Conservation (phyloP, 305 asterid genomes). For the Solanum hybrid region DNA sequence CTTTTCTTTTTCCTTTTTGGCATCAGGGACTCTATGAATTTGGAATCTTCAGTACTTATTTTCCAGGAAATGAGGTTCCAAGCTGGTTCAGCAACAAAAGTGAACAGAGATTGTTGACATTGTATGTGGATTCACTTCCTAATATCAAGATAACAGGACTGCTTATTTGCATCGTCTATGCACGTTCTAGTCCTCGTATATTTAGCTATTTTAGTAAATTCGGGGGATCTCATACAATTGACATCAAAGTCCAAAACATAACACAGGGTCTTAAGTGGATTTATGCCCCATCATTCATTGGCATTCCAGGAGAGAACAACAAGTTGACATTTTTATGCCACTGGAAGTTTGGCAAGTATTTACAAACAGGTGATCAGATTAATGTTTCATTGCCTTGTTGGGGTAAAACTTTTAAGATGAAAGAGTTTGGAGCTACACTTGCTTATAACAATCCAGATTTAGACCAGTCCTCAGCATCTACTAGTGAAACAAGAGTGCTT, state of each 20-base stretch:
- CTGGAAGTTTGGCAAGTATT: slow-evolving; percentile 3
- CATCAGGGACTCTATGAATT: slow-evolving; percentile 12
- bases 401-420: background rate
- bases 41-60: slow-evolving; percentile 13
- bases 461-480: background rate
- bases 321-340: slow-evolving; percentile 8
- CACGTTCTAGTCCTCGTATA: background rate
- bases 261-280: slow-evolving; percentile 8
- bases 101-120: background rate
- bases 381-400: slow-evolving; percentile 4
- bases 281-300: slow-evolving; percentile 13
- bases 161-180: background rate
- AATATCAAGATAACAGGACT: background rate
- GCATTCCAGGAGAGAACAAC: slow-evolving; percentile 9
- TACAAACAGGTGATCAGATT: slow-evolving; percentile 8
- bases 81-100: slow-evolving; percentile 2
- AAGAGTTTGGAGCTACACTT: slow-evolving; percentile 5
- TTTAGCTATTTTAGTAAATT: background rate
- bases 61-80: slow-evolving; percentile 12
- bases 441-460: background rate
- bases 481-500: background rate
- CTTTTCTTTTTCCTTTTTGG: background rate
- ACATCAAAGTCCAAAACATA: background rate
- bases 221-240: background rate
- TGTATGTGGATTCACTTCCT: slow-evolving; percentile 3